Percentiles rank a stretch among this genome's conserved stretches.
Conservation (phyloP, 2,329 filamentous ascomycete species). For the Colletotrichum siamense region DNA sequence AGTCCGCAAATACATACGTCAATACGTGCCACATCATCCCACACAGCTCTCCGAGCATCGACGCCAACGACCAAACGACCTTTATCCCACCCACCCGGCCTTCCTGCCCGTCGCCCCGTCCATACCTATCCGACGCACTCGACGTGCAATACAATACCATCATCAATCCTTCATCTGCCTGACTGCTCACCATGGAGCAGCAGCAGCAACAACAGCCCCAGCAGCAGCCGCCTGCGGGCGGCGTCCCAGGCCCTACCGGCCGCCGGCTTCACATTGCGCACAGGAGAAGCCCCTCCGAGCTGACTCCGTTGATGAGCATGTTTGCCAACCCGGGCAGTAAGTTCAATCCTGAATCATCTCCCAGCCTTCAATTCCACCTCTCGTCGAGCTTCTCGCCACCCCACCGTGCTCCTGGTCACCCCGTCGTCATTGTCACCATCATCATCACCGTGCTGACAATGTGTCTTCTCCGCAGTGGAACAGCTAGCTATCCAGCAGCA, state of each 20-base stretch:
- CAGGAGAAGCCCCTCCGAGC: slow-evolving; percentile 93
- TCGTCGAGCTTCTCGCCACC: background rate
- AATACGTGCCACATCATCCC: slow-evolving; percentile 23
- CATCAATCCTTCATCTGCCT: slow-evolving; percentile 25
- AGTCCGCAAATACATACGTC: slow-evolving; percentile 22
- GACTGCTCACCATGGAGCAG: slow-evolving; percentile 64
- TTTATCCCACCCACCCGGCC: slow-evolving; percentile 22
- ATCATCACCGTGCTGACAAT: slow-evolving; percentile 25
- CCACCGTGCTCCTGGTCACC: background rate
- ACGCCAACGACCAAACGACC: slow-evolving; percentile 3
- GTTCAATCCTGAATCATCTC: slow-evolving; percentile 34
- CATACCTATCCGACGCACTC: slow-evolving; percentile 32
- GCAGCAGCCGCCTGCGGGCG: slow-evolving; percentile 57
- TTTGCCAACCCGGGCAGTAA: slow-evolving; percentile 70
- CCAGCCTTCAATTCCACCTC: slow-evolving; percentile 3
- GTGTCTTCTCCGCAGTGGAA: slow-evolving; percentile 70
- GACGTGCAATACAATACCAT: slow-evolving; percentile 48
- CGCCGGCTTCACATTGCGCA: slow-evolving; percentile 97
- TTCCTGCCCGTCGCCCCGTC: background rate
- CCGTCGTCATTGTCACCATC: background rate
- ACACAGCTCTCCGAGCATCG: slow-evolving; percentile 7
- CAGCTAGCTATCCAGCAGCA: slow-evolving; percentile 97
- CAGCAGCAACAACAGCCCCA: slow-evolving; percentile 42
- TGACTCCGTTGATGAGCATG: slow-evolving; percentile 98
- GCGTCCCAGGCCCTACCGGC: slow-evolving; percentile 76